phyloP scores from a whole-genome alignment of 352 stramenopile genomes.

The Pythium insidiosum region DNA sequence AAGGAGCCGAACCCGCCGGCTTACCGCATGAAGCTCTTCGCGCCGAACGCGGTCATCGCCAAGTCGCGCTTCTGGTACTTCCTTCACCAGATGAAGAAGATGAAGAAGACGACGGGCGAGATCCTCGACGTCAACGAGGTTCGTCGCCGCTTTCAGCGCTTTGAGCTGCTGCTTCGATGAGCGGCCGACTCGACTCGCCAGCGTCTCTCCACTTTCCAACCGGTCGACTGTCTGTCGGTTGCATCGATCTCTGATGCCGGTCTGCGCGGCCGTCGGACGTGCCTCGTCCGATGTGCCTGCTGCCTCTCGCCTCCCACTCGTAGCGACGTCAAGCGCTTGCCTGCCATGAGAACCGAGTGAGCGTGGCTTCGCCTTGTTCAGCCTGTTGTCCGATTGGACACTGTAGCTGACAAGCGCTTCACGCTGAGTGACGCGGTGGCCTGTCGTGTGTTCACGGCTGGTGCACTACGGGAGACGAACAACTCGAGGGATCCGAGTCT shows the following conservation, averaged over 20 bases:
- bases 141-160: slow-evolving; percentile 17
- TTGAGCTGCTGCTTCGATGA: slow-evolving; percentile 3
- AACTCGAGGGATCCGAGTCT: not conserved
- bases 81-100: slow-evolving; percentile 99
- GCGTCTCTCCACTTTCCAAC: no score
- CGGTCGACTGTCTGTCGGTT: no score
- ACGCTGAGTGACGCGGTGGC: no score
- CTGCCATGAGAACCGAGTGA: slow-evolving; percentile 86
- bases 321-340: slow-evolving; percentile 63
- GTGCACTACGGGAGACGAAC: no score
- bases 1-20: slow-evolving; percentile 97
- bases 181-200: no score
- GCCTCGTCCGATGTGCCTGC: not conserved
- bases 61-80: slow-evolving; percentile 99
- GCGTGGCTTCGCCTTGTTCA: no score
- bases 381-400: no score
- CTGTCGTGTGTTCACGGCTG: no score
- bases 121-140: slow-evolving; percentile 99
- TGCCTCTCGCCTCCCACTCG: slow-evolving; percentile 4
- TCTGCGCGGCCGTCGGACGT: no score
- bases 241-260: no score
- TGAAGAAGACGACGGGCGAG: slow-evolving; percentile 99
- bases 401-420: no score
- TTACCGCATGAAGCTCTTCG: slow-evolving; percentile 99
- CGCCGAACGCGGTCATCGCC: slow-evolving; percentile 94